Evolutionary conservation across 2,329 filamentous ascomycete genomes (phyloP), one percentile per base, ranked within the genome.

Genomic region (Gyromitra esculenta): DNA sequence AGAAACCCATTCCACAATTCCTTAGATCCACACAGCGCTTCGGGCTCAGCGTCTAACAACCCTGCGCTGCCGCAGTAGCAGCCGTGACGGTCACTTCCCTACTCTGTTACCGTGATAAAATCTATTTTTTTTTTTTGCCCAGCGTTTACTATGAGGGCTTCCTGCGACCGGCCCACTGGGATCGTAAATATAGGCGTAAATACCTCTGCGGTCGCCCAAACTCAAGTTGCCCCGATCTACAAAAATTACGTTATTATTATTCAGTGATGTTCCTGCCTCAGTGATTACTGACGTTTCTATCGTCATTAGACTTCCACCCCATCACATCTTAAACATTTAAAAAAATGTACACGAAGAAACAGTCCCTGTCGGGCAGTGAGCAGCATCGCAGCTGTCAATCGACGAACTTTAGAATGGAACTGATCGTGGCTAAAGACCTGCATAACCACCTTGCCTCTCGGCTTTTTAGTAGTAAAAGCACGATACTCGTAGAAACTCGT

Each of bases 351-450:
- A 66, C 37, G 21, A 62, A 70, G 59, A 48, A 71, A 25, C 18
- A 39, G 70, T 50, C 69, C 69, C 37, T 59, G 62, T 41, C 18
- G 25, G 52, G 69, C 39, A 59, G 35, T 48, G 57, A 60, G 41
- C 43, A 72, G 35, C 63, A 67, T 59, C 52, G 56, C 71, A 74
- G 56, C 63, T 74, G 71, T 74, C 71, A 74, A 56, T 74, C 64
- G 54, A 56, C 50, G 13, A 54, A n/a, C 71, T 74, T 74, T 68
- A 56, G 45, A 74, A 74, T 56, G 37, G 71, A 68, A 74, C 71
- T 74, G 71, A 56, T 67, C 45, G 63, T 45, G 71, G 71, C 63
- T 74, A 74, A 73, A 67, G 63, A 54, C 70, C 70, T 57, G 63
- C 63, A 68, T 73, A 54, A 67, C 64, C 45, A n/a, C 56, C 56